Conservation (phyloP, 345 rosid species). For the Brassica carinata region DNA sequence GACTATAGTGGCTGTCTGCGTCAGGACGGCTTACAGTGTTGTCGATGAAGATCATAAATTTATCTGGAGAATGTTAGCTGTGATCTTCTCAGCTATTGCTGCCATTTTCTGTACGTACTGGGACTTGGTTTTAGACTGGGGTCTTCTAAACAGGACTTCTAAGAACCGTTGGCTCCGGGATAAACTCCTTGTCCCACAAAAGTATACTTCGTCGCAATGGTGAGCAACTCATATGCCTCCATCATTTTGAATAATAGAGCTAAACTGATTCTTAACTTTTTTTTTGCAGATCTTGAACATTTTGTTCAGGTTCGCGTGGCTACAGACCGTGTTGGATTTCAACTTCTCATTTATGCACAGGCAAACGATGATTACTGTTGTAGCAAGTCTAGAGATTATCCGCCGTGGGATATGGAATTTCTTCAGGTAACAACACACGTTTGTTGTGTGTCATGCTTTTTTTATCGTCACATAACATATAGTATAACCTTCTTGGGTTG, state of each 20-base stretch:
- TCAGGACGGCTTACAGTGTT: constrained; percentile 25
- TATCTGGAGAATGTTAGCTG: constrained; percentile 50
- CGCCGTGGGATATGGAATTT: constrained; percentile 83
- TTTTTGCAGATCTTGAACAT: constrained; percentile 48
- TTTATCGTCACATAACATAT: neutral
- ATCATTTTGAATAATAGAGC: neutral
- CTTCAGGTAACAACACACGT: constrained; percentile 48
- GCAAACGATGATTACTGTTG: constrained; percentile 48
- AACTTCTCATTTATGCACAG: constrained; percentile 42
- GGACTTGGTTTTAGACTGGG: constrained; percentile 50
- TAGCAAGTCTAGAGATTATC: constrained; percentile 71
- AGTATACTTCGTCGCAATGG: neutral
- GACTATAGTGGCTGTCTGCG: constrained; percentile 1
- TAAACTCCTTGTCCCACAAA: constrained; percentile 1
- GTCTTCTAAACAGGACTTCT: constrained; percentile 3
- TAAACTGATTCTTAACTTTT: neutral
- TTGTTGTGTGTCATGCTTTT: neutral
- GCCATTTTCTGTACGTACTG: constrained; percentile 62
- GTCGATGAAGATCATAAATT: constrained; percentile 25
- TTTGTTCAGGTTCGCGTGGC: constrained; percentile 69
- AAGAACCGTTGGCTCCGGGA: constrained; percentile 3
- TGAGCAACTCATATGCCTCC: neutral
- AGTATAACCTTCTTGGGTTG: constrained; percentile 4
- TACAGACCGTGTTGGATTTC: constrained; percentile 58
- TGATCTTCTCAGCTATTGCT: constrained; percentile 53